Percentiles rank a stretch among this genome's conserved stretches.
Evolutionary conservation across 2,329 filamentous ascomycete species (phyloP).

Genomic region (Trichoderma cornu-damae): DNA sequence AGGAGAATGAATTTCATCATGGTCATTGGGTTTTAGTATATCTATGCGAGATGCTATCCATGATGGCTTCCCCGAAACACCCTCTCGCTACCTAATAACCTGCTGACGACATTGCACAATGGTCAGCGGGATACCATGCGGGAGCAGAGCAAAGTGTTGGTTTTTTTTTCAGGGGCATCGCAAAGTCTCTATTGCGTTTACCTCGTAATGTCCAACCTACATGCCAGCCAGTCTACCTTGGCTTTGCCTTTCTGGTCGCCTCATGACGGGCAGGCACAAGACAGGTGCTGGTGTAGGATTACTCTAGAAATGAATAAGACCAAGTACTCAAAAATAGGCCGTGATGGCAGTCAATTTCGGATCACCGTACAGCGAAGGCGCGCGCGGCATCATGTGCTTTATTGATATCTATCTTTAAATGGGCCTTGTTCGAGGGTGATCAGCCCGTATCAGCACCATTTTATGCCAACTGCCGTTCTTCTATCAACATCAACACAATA

Average conservation of each 20-base stretch:
- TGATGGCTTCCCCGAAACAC: not conserved
- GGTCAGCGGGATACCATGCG: conserved; percentile 64
- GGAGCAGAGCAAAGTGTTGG: conserved; percentile 50
- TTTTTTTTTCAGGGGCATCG: conserved; percentile 30
- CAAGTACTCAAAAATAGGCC: not conserved
- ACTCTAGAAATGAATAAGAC: not conserved
- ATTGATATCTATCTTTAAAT: no score
- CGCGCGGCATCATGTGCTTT: no score
- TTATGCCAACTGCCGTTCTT: no score
- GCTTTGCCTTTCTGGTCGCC: not conserved
- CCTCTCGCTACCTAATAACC: conserved; percentile 70
- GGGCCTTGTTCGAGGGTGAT: no score
- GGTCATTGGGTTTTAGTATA: conserved; percentile 7
- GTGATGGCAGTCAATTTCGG: not conserved
- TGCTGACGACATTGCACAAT: conserved; percentile 42
- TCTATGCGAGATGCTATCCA: not conserved
- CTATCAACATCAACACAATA: no score
- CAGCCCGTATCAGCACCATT: no score
- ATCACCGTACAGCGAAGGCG: no score
- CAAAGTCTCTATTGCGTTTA: conserved; percentile 2
- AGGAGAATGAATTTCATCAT: conserved; percentile 27
- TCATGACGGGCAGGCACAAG: no score
- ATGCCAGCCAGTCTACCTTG: not conserved
- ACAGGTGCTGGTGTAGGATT: not conserved
- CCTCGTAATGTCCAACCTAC: not conserved